Base-by-base conservation (phyloP, 306 rosid species). In the Trichosanthes truncata region DNA sequence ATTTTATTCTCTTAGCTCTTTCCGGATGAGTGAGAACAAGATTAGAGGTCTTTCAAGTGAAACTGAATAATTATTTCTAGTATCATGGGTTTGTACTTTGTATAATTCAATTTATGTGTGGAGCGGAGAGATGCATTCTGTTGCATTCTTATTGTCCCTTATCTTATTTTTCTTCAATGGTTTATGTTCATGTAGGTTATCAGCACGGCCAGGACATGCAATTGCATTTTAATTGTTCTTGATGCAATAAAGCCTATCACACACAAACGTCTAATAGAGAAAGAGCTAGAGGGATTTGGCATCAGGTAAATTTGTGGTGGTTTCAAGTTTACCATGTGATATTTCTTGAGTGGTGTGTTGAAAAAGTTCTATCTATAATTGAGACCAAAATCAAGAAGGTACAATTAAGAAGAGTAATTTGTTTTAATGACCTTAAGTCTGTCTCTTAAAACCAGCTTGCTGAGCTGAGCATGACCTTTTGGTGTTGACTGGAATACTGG, bases 241-340 rank as follows among this genome's bases (percentile, higher is more conserved):
- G 99, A 95, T 86, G 99, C 97, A 84, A 95, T 95, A 84, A 95
- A 95, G 88, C 99, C 99, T 75, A 95, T 95, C 76, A 95, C 99
- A 18, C 99, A 95, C 82, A 95, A 95, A 80, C 97, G 97, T 68
- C 89, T 95, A 55, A 95, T 95, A 65, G 99, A 95, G 80, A 95
- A 95, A 83, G 99, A 95, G 88, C 92, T 95, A 2, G 99, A 95
- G 86, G 99, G 99, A 88, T 95, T 95, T 87, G 99, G 99, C 80
- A 95, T 95, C 83, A 93, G 99, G 97, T 92, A 87, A 40, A 82
- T 56, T 14, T 82, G 35, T 84, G 66, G 45, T 35, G 55, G 46
- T 74, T 76, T 55, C 21, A 71, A 77, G 36, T 79, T 83, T 84
- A 3, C 17, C 9, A 75, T 83, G 52, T 8, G 45, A 33, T 48